These are phyloP conservation scores for Paramecium tetraurelia DNA, from an alignment of 73 alveolate genomes.

Conservation along the genomic window DNA sequence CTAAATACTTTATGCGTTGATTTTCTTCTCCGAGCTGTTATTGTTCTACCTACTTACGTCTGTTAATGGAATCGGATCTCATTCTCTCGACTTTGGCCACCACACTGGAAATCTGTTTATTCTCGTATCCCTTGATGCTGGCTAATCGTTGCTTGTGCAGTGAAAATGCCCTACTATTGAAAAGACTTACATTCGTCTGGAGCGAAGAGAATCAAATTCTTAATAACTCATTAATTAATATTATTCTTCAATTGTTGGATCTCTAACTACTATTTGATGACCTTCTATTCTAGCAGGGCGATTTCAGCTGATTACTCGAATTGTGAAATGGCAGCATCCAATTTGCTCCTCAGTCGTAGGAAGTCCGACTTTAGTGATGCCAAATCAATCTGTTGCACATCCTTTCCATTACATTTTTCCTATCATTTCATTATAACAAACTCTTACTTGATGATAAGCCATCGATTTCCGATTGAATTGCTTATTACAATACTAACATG, in stretches of 20 bases:
- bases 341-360: background rate
- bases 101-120: background rate
- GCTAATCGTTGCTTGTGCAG: background rate
- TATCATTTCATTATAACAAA: background rate
- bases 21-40: background rate
- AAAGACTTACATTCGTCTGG: background rate
- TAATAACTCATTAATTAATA: slow-evolving; percentile 18
- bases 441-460: slow-evolving; percentile 36
- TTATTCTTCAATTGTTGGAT: background rate
- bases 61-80: slow-evolving; percentile 1
- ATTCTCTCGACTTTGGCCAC: background rate
- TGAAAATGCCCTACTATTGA: slow-evolving; percentile 17
- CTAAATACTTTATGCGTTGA: background rate
- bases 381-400: background rate
- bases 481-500: slow-evolving; percentile 23
- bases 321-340: slow-evolving; percentile 14
- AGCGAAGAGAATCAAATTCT: background rate
- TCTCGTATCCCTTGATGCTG: background rate
- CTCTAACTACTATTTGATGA: slow-evolving; percentile 3
- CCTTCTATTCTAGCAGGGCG: background rate
- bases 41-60: background rate
- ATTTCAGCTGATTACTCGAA: background rate
- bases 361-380: background rate
- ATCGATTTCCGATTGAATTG: slow-evolving; percentile 32
- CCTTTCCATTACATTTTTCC: slow-evolving; percentile 21